A percentile compares a stretch with the other conserved stretches of the same genome.
phyloP scores from a whole-genome alignment of 2,329 filamentous ascomycete species.

The Colletotrichum cereale region DNA sequence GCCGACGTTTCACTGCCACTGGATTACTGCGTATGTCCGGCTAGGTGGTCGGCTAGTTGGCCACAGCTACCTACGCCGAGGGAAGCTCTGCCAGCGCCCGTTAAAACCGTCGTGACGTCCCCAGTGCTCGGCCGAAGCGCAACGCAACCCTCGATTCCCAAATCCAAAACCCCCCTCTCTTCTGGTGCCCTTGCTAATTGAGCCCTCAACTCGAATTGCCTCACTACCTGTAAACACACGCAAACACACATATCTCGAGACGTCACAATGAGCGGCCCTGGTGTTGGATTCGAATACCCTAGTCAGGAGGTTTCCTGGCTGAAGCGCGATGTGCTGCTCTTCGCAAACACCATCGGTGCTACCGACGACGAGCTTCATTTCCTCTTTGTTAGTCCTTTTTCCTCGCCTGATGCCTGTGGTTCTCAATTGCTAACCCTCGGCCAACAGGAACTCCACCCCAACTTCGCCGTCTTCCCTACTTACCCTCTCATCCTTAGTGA shows the following conservation, averaged over 20 bases:
- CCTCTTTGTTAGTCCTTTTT: conserved; percentile 76
- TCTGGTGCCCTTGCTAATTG: conserved; percentile 11
- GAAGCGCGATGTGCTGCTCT: conserved; percentile 89
- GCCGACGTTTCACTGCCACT: conserved; percentile 25
- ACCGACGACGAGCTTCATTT: conserved; percentile 92
- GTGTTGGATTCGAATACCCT: conserved; percentile 84
- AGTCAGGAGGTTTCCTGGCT: conserved; percentile 82
- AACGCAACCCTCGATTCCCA: neutral
- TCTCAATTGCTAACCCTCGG: conserved; percentile 3
- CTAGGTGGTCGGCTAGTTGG: conserved; percentile 26
- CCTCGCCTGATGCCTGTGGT: neutral
- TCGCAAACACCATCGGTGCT: conserved; percentile 89
- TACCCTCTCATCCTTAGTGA: conserved; percentile 84
- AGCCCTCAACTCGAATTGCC: neutral
- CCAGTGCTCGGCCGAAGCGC: conserved; percentile 33
- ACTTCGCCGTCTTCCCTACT: conserved; percentile 90
- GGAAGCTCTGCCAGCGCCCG: conserved; percentile 16
- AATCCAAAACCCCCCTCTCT: neutral
- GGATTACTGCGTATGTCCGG: conserved; percentile 20
- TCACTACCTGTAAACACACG: neutral
- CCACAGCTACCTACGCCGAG: conserved; percentile 38
- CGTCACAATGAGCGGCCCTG: conserved; percentile 55
- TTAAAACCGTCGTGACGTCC: conserved; percentile 37
- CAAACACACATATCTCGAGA: neutral
- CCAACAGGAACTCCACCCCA: conserved; percentile 83